These are phyloP conservation scores for Acacia concinna DNA, from an alignment of 331 rosid species.

Conservation along the genomic window DNA sequence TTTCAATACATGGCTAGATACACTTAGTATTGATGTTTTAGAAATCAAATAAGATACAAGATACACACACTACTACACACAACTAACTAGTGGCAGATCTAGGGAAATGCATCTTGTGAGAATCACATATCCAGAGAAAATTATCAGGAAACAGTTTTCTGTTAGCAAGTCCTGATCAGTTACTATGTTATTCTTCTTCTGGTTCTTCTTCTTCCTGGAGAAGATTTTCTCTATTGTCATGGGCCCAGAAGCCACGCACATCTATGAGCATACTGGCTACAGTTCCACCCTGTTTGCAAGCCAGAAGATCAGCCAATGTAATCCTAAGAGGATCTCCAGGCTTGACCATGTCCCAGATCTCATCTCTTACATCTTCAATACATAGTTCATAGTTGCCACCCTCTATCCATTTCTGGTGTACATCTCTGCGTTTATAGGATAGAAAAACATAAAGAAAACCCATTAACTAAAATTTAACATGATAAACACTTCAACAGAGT, in stretches of 20 bases:
- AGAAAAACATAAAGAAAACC: background rate
- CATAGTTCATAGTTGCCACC: slow-evolving; percentile 99
- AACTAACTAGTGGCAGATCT: slow-evolving; percentile 36
- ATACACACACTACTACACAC: slow-evolving; percentile 36
- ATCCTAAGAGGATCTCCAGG: slow-evolving; percentile 78
- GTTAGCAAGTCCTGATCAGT: slow-evolving; percentile 31
- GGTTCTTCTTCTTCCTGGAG: slow-evolving; percentile 99
- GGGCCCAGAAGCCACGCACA: slow-evolving; percentile 99
- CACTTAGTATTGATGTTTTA: slow-evolving; percentile 11
- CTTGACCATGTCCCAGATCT: slow-evolving; percentile 99
- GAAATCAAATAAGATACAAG: slow-evolving; percentile 25
- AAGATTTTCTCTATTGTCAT: slow-evolving; percentile 98
- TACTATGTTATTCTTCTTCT: slow-evolving; percentile 66
- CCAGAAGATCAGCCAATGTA: slow-evolving; percentile 73
- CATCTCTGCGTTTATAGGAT: slow-evolving; percentile 68
- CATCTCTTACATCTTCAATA: slow-evolving; percentile 96
- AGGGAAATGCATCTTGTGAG: slow-evolving; percentile 33
- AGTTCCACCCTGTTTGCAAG: slow-evolving; percentile 98
- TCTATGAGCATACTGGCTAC: slow-evolving; percentile 98
- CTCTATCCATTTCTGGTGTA: slow-evolving; percentile 97
- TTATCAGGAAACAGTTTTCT: slow-evolving; percentile 18
- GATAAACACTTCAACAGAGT: background rate
- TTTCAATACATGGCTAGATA: slow-evolving; percentile 30
- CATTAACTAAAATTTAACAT: slow-evolving; percentile 14
- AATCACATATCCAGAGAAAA: slow-evolving; percentile 1